A percentile compares a stretch with the other conserved stretches of the same genome.
These are phyloP conservation scores for Knufia fluminis DNA, from an alignment of 2,329 filamentous ascomycete genomes.

Conservation along the genomic window DNA sequence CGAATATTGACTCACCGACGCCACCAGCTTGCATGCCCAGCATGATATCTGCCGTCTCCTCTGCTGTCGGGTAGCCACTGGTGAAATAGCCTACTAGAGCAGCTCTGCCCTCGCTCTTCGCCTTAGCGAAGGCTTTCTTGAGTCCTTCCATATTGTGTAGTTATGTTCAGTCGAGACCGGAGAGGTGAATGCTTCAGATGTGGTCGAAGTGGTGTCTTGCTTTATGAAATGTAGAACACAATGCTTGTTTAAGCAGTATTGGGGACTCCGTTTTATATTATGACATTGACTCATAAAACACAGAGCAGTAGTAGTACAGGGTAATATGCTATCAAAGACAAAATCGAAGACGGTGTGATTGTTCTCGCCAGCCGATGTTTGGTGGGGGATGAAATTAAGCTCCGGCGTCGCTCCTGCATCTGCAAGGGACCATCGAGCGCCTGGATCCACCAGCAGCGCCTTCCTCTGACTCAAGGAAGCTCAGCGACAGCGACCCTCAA, in stretches of 20 bases:
- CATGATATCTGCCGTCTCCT: constrained; percentile 73
- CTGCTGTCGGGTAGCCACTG: constrained; percentile 76
- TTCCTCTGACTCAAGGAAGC: not conserved
- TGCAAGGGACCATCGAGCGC: constrained; percentile 4
- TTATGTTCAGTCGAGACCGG: not conserved
- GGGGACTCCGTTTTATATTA: not conserved
- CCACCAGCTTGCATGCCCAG: constrained; percentile 88
- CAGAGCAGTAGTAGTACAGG: not conserved
- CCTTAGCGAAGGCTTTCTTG: constrained; percentile 48
- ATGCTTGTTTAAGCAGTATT: not conserved
- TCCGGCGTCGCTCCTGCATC: not conserved
- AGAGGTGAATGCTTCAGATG: not conserved
- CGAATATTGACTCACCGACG: constrained; percentile 52
- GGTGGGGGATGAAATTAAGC: not conserved
- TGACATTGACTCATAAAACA: constrained; percentile 8
- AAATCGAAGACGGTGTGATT: constrained; percentile 2
- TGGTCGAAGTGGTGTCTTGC: not conserved
- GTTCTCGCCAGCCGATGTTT: not conserved
- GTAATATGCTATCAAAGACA: not conserved
- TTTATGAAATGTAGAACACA: too few relatives aligned
- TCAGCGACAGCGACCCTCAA: too few relatives aligned
- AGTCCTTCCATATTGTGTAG: constrained; percentile 41
- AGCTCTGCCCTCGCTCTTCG: constrained; percentile 52
- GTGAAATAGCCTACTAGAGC: constrained; percentile 95
- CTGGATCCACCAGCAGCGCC: too few relatives aligned